Base-by-base conservation (phyloP, 768 basidiomycete genomes). In the Termitomyces sp. region DNA sequence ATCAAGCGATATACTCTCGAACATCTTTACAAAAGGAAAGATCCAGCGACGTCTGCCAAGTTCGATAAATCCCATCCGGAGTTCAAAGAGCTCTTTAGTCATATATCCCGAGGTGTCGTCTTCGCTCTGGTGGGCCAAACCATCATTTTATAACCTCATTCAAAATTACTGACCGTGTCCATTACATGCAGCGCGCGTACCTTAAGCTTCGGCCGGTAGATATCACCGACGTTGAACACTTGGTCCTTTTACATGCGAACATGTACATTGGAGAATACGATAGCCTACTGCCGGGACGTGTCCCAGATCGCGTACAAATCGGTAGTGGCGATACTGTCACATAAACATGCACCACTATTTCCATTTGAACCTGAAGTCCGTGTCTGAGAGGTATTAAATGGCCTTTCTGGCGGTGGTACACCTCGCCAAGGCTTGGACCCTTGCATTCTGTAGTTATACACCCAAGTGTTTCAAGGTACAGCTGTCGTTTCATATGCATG, bases 61-160 rank as follows among this genome's bases (percentile, higher is more conserved):
- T 66, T 75, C 30, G 73, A 73, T 49, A 80, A 80, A 63, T 64
- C 73, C 5, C 79, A 83, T 61, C 71, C 77, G 0, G 80, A 82
- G 28, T 81, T 76, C 62, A 82, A 78, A 56, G 79, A 80, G n/a
- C 60, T 82, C 7, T 79, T 76, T 48, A 72, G 70, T 1, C 70
- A 66, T 59, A 71, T 80, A 34, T 77, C 78, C 56, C 68, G 78
- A 25, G 80, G 81, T 4, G 79, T 78, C 19, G 68, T 67, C 3
- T 83, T 78, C 64, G 80, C 80, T n/a, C 53, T 83, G 64, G 81
- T 79, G 52, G 52, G 77, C 70, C 6, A 5, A 16, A 42, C 16
- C 34, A 34, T 27, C 40, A 28, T 19, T 34, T 54, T 27, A n/a
- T 50, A 28, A 9, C 46, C 27, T 34, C 17, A n/a, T 45, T 58